phyloP scores from a whole-genome alignment of 78 protist genomes.

The Pirum gemmata region DNA sequence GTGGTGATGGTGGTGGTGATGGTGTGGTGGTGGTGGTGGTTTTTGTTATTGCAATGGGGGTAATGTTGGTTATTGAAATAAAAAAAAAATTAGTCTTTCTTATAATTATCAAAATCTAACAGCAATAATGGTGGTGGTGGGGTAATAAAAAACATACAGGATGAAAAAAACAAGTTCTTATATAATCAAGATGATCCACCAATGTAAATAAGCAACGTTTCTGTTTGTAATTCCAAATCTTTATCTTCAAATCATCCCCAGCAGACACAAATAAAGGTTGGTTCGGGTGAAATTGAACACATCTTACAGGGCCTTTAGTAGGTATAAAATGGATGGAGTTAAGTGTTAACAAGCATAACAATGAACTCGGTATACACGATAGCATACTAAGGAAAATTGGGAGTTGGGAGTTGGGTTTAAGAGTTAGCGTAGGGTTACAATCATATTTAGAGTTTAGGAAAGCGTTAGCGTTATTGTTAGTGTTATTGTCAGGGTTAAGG shows the following conservation, averaged over 20 bases:
- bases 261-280: slow-evolving; percentile 98
- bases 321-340: too few species aligned
- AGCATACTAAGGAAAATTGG: background rate
- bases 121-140: background rate
- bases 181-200: slow-evolving; percentile 91
- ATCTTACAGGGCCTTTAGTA: slow-evolving; percentile 90
- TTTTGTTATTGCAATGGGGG: too few species aligned
- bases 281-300: slow-evolving; percentile 86
- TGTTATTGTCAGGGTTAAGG: too few species aligned
- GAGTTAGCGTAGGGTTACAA: background rate
- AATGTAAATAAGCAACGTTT: slow-evolving; percentile 90
- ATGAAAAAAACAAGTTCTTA: slow-evolving; percentile 94
- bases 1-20: too few species aligned
- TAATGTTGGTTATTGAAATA: too few species aligned
- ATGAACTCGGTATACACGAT: too few species aligned
- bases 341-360: too few species aligned
- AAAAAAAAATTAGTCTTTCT: too few species aligned
- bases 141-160: background rate
- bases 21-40: too few species aligned
- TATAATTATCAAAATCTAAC: too few species aligned
- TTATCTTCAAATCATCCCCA: slow-evolving; percentile 96
- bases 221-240: slow-evolving; percentile 95
- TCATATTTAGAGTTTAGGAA: too few species aligned
- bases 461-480: too few species aligned
- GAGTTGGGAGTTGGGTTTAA: background rate